Percentiles rank a stretch among this genome's conserved stretches.
Conservation (phyloP, 208 protist genomes). For the Leishmania turanica region DNA sequence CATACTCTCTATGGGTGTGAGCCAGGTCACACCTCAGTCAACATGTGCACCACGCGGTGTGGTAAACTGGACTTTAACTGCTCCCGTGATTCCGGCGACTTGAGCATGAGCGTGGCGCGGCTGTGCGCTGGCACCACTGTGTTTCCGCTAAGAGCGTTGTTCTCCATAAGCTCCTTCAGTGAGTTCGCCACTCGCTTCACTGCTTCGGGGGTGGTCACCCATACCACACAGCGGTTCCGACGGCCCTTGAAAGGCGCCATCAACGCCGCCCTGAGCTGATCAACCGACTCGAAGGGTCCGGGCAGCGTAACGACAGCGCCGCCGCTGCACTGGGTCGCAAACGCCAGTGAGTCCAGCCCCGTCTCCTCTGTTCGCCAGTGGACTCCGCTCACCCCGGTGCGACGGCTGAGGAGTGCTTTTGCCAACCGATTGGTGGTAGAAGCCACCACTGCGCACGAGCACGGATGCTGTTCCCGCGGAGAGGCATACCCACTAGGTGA, state of each 20-base stretch:
- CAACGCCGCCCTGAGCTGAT: conserved; percentile 34
- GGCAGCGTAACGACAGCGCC: conserved; percentile 9
- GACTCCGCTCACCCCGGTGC: conserved; percentile 36
- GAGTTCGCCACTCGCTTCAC: conserved; percentile 42
- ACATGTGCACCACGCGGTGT: conserved; percentile 81
- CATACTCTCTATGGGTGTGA: not conserved
- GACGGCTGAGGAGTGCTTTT: conserved; percentile 27
- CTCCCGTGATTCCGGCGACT: conserved; percentile 42
- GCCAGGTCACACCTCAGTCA: conserved; percentile 23
- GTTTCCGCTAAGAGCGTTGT: conserved; percentile 56
- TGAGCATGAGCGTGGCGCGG: conserved; percentile 51
- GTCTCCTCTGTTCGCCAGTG: conserved; percentile 23
- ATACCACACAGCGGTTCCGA: conserved; percentile 43
- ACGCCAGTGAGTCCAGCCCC: conserved; percentile 13
- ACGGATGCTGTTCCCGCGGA: conserved; percentile 17
- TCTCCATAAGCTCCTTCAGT: conserved; percentile 75
- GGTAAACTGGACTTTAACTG: conserved; percentile 60
- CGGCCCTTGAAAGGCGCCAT: conserved; percentile 14
- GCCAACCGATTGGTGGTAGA: conserved; percentile 23
- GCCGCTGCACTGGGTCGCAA: conserved; percentile 13
- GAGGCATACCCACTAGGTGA: not conserved
- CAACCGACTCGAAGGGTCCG: conserved; percentile 13
- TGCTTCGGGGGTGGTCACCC: conserved; percentile 42
- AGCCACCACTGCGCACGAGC: conserved; percentile 13
- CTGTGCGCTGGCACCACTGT: conserved; percentile 44